phyloP scores from a whole-genome alignment of 2,329 filamentous ascomycete genomes.

The Fusarium paranaense region DNA sequence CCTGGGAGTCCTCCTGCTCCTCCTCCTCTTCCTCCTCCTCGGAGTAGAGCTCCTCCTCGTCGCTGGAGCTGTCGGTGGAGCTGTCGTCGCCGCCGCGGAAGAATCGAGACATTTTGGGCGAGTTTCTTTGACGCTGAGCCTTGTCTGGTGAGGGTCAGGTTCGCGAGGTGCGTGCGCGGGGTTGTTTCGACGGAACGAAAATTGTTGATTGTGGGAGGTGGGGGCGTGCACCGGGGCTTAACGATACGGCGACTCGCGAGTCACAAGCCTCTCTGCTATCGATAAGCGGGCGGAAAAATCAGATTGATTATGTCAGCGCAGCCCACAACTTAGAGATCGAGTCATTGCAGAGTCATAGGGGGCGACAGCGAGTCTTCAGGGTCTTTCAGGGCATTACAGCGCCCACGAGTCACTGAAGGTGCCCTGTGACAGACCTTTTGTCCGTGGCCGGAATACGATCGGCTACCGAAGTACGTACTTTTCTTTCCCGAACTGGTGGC shows the following conservation, averaged over 20 bases:
- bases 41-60: constrained; percentile 94
- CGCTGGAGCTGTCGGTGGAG: constrained; percentile 94
- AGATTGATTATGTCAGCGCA: constrained; percentile 19
- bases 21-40: constrained; percentile 56
- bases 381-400: background rate
- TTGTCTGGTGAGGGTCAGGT: constrained; percentile 48
- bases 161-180: constrained; percentile 50
- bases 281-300: constrained; percentile 26
- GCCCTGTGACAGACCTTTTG: background rate
- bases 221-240: constrained; percentile 55
- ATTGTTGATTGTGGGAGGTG: constrained; percentile 56
- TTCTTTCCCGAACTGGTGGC: constrained; percentile 3
- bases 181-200: constrained; percentile 52
- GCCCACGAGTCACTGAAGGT: background rate
- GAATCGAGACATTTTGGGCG: constrained; percentile 88
- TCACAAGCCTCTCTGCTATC: constrained; percentile 25
- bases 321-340: constrained; percentile 17
- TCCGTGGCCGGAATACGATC: constrained; percentile 7
- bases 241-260: constrained; percentile 44
- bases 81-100: constrained; percentile 93
- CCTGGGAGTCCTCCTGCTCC: constrained; percentile 60
- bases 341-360: background rate
- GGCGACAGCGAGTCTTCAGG: background rate
- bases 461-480: constrained; percentile 26
- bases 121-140: constrained; percentile 43